Evolutionary conservation across 2,329 filamentous ascomycete genomes (phyloP).

Genomic region (Alternaria viburni): DNA sequence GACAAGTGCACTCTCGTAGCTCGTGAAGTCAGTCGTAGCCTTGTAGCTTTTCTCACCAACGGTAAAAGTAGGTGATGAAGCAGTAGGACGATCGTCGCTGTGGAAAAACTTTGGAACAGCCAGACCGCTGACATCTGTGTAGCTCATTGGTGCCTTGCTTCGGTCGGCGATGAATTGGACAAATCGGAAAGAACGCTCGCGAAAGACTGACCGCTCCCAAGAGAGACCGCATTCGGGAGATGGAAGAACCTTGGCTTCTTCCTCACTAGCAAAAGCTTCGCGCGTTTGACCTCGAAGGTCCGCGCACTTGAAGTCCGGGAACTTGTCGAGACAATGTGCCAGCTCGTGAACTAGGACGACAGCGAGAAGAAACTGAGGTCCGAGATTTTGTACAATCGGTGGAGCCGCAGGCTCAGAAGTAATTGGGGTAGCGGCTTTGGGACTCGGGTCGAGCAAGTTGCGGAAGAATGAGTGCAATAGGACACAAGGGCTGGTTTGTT

Average conservation of each 20-base stretch:
- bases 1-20: neutral
- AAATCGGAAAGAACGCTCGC: too few relatives aligned
- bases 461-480: neutral
- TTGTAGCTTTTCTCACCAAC: neutral
- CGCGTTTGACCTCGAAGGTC: too few relatives aligned
- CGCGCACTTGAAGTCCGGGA: neutral
- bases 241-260: neutral
- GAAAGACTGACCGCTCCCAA: neutral
- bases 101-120: fast-evolving
- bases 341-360: neutral
- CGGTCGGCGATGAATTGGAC: neutral
- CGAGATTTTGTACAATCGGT: neutral
- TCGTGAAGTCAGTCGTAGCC: neutral
- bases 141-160: neutral
- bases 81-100: neutral
- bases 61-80: neutral
- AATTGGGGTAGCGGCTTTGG: too few relatives aligned
- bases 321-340: neutral
- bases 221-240: neutral
- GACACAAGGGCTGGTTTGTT: too few relatives aligned
- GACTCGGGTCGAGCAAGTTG: neutral
- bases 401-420: neutral
- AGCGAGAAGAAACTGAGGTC: neutral
- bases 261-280: neutral
- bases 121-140: neutral